Base-by-base conservation (phyloP, 441 rosid genomes). In the Jatropha podagrica region DNA sequence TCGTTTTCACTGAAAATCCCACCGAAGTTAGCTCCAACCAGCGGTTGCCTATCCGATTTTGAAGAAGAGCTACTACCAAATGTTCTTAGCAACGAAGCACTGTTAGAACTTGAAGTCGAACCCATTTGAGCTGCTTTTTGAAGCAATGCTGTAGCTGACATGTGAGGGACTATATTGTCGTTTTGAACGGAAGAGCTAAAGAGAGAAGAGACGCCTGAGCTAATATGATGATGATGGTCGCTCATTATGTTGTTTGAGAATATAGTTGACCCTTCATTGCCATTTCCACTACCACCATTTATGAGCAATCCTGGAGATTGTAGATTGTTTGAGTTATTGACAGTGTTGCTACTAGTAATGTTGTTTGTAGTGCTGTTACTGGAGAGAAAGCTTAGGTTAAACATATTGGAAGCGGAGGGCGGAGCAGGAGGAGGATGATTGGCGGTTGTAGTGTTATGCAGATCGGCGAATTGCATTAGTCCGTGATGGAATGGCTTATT, bases 81-180 rank as follows among this genome's bases (percentile, higher is more conserved):
- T 68, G 81, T 85, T 27, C 87, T 80, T 18, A 88, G 78, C 77
- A 88, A 64, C 2, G 87, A 71, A 17, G 84, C 80, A 20, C 77
- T 66, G 4, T 76, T 77, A 60, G 77, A 79, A 69, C 87, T 85
- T 7, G 90, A 84, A 40, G 86, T 85, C 46, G 97, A 87, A 26
- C 98, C 95, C 88, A 91, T 89, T 76, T 90, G 97, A 68, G 97
- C 90, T 44, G 98, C 98, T 73, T 90, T 91, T 72, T 90, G 98
- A 74, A 93, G 97, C 74, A 93, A 77, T 48, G 97, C 94, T 0
- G 98, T 90, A 11, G 98, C 98, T n/a, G 97, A 93, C 87, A 90
- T 87, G 63, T 83, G 91, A 18, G 91, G 69, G 52, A 59, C 38
- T 41, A 70, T 69, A 71, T 77, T 81, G 1, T 86, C 85, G 11